Base-by-base conservation (phyloP, 495 filamentous ascomycete genomes). In the Penicillium steckii region DNA sequence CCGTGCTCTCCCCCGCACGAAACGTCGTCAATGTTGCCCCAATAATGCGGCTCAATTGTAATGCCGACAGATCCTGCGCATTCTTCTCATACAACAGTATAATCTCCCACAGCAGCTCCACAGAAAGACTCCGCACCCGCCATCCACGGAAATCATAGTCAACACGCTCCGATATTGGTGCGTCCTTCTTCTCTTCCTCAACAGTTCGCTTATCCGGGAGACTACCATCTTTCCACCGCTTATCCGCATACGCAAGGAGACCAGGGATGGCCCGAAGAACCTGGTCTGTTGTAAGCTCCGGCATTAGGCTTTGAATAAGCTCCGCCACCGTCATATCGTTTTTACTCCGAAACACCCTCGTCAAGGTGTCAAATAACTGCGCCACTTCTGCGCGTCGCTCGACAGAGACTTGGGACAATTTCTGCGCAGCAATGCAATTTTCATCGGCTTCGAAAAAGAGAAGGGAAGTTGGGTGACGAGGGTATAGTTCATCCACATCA, bases 401-500 rank as follows among this genome's bases (percentile, higher is more conserved):
- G 0, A 25, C 18, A 0, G 56, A 45, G 18, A 68, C 51, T 1
- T 55, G 25, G 13, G 35, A 12, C n/a, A 71, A 10, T 13, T 59
- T 54, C 10, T 52, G 52, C 8, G 57, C 12, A 8, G 53, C 45
- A 0, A 52, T 43, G 4, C 61, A 43, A 24, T 68, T 62, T 17
- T 58, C 27, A 25, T 74, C 53, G 1, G 73, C 47, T 53, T 77
- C 72, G 26, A 74, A 73, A 27, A 75, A 77, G 3, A 77, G 15
- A 1, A 73, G 2, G 3, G 50, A 48, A 13, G 59, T 56, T 5
- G 62, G 44, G 10, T 49, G 52, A 8, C 59, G 60, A 0, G 83
- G 85, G 56, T 70, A 85, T 48, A 87, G 76, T 51, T 91, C 87
- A 4, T 79, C 63, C 0, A 61, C 24, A 9, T 75, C 43, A 19